Evolutionary conservation across 257 asterid species (phyloP).

Genomic region (Rauvolfia tetraphylla): DNA sequence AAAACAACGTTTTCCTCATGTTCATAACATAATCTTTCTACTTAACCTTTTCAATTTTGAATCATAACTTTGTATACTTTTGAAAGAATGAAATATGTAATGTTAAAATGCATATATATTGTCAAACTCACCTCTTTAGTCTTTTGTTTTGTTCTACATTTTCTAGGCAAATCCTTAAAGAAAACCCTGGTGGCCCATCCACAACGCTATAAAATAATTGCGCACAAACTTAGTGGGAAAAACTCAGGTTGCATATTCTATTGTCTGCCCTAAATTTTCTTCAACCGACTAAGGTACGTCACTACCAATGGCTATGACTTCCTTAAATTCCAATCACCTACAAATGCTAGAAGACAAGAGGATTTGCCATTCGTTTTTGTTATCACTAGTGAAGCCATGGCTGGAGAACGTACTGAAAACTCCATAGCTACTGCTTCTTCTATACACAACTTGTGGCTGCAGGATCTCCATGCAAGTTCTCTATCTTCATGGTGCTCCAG

Average conservation of each 20-base stretch:
- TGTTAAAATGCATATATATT: not conserved
- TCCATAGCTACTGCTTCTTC: not conserved
- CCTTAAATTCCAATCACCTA: slow-evolving; percentile 11
- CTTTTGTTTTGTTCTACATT: not conserved
- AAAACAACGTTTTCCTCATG: no score
- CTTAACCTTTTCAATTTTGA: no score
- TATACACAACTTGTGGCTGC: slow-evolving; percentile 10
- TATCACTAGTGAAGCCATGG: slow-evolving; percentile 5
- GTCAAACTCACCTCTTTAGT: not conserved
- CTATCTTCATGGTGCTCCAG: slow-evolving; percentile 12
- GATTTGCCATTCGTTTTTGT: not conserved
- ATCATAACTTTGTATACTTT: no score
- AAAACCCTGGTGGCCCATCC: slow-evolving; percentile 7
- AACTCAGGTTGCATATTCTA: slow-evolving; percentile 20
- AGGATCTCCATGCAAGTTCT: slow-evolving; percentile 7
- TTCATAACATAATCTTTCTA: no score
- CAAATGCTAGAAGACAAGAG: not conserved
- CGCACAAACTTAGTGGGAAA: slow-evolving; percentile 17
- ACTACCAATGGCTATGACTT: slow-evolving; percentile 4
- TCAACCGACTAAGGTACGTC: slow-evolving; percentile 6
- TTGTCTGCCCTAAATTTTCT: slow-evolving; percentile 22
- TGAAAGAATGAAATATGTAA: not conserved
- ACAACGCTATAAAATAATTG: slow-evolving; percentile 15
- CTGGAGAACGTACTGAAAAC: slow-evolving; percentile 7
- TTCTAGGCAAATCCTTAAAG: not conserved